Evolutionary conservation across 805 yeast species (phyloP).

Genomic region (Clavispora asparagi): DNA sequence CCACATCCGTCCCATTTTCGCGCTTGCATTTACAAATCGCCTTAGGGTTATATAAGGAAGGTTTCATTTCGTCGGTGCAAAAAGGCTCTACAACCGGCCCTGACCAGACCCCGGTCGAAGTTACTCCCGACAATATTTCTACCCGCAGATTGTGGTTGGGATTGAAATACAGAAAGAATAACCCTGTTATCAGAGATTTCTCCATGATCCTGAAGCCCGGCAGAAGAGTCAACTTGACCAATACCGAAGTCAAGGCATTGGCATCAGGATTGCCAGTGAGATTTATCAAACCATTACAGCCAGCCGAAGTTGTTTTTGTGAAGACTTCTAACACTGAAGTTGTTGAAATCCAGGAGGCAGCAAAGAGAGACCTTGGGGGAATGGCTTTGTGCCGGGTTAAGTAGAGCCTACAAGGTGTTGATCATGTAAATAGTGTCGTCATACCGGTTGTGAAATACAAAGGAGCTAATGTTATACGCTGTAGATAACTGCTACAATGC

Average conservation of each 20-base stretch:
- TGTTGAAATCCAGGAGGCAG: slow-evolving; percentile 82
- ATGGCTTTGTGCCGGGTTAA: slow-evolving; percentile 77
- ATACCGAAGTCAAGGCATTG: slow-evolving; percentile 62
- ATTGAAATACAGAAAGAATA: slow-evolving; percentile 76
- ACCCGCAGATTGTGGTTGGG: slow-evolving; percentile 90
- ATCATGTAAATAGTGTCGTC: slow-evolving; percentile 7
- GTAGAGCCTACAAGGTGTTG: slow-evolving; percentile 17
- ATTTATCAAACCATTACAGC: slow-evolving; percentile 72
- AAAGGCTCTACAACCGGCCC: slow-evolving; percentile 85
- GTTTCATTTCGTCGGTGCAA: slow-evolving; percentile 78
- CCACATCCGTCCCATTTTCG: slow-evolving; percentile 79
- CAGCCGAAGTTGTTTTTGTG: slow-evolving; percentile 84
- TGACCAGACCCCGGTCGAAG: slow-evolving; percentile 66
- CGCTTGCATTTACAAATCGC: slow-evolving; percentile 80
- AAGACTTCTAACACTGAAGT: slow-evolving; percentile 43
- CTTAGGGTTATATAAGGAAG: slow-evolving; percentile 82
- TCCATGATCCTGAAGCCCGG: slow-evolving; percentile 81
- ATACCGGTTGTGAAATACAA: not conserved
- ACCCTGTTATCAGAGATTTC: slow-evolving; percentile 70
- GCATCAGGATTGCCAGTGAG: slow-evolving; percentile 75
- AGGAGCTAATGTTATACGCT: not conserved
- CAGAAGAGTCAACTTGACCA: slow-evolving; percentile 59
- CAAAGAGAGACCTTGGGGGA: slow-evolving; percentile 64
- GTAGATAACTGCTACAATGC: slow-evolving; percentile 15
- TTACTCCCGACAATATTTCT: slow-evolving; percentile 81